phyloP scores from a whole-genome alignment of 225 moss, liverwort and hornwort species.

The Takakia lepidozioides region DNA sequence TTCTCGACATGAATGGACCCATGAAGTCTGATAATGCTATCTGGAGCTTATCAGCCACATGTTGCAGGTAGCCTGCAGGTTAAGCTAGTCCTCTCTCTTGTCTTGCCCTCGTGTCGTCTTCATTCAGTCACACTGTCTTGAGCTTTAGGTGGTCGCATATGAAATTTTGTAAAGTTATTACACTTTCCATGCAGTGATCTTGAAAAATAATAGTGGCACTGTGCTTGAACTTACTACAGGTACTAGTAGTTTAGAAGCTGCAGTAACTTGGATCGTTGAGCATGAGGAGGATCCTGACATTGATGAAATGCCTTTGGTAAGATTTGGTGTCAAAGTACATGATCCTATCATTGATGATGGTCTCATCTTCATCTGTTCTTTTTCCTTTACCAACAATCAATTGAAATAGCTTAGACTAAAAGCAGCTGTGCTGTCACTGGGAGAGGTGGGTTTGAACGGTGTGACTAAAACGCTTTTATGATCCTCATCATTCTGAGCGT shows the following conservation, averaged over 20 bases:
- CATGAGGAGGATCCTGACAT: conserved; percentile 84
- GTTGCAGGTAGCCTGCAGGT: neutral
- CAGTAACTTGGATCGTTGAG: conserved; percentile 92
- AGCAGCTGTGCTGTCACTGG: no score
- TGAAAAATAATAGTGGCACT: no score
- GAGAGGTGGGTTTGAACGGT: no score
- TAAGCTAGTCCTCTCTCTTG: no score
- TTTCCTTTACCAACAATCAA: neutral
- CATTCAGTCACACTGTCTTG: neutral
- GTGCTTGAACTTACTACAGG: conserved; percentile 21
- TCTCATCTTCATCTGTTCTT: neutral
- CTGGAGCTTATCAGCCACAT: neutral
- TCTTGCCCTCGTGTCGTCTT: no score
- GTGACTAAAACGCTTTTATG: no score
- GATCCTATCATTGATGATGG: neutral
- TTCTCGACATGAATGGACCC: no score
- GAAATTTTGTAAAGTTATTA: no score
- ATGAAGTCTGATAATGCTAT: neutral
- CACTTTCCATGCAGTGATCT: neutral
- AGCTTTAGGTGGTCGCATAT: no score
- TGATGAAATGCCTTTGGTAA: conserved; percentile 84
- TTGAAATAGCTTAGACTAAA: no score
- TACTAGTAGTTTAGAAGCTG: conserved; percentile 60
- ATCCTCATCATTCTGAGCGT: conserved; percentile 1
- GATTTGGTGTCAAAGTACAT: neutral